Evolutionary conservation across 2,329 filamentous ascomycete species (phyloP).

Genomic region (Penicillium hesseltinei): DNA sequence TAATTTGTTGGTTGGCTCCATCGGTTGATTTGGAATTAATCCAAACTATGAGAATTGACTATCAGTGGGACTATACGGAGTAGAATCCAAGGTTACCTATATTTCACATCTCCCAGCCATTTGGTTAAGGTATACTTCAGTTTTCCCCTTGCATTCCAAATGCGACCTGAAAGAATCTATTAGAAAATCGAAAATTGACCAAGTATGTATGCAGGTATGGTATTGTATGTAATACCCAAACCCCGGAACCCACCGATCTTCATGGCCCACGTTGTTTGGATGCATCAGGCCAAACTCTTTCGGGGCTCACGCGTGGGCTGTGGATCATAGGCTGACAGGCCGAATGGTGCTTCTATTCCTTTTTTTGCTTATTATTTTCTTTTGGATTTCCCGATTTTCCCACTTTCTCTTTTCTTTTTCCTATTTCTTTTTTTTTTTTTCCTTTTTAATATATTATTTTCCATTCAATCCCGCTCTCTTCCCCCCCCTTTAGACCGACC

Average conservation of each 20-base stretch:
- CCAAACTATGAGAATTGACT: not conserved
- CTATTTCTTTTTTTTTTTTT: not conserved
- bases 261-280: conserved; percentile 40
- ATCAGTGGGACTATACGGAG: conserved; percentile 3
- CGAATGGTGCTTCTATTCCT: conserved; percentile 26
- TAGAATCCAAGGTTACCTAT: not conserved
- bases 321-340: conserved; percentile 40
- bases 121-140: not conserved
- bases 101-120: not conserved
- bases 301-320: conserved; percentile 36
- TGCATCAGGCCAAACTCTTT: conserved; percentile 39
- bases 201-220: not conserved
- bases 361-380: conserved; percentile 3
- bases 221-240: conserved; percentile 13
- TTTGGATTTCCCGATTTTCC: not conserved
- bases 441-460: not conserved
- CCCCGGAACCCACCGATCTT: conserved; percentile 24
- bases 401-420: conserved; percentile 8
- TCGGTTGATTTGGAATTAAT: conserved; percentile 17
- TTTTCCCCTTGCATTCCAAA: not conserved
- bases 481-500: conserved; percentile 1
- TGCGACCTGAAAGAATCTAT: not conserved
- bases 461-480: not conserved
- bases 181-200: not conserved
- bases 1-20: not conserved